Percentiles rank a stretch among this genome's conserved stretches.
These are phyloP conservation scores for Lichina pygmaea DNA, from an alignment of 495 filamentous ascomycete species.

Conservation along the genomic window DNA sequence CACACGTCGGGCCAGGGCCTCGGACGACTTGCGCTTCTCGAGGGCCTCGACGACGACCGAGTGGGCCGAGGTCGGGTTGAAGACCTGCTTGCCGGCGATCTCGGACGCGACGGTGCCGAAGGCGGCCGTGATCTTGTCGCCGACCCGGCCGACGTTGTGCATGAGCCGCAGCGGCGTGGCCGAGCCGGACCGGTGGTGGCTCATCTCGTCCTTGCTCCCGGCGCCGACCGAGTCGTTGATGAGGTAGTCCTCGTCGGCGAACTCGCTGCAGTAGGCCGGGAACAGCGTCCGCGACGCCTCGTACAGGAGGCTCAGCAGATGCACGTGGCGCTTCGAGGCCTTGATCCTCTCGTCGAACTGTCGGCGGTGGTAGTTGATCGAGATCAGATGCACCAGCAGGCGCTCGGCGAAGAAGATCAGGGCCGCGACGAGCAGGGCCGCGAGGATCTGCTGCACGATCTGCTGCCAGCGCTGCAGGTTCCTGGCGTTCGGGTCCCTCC, in stretches of 20 bases:
- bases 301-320: constrained; percentile 57
- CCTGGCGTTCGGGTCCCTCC: constrained; percentile 3
- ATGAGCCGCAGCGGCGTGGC: constrained; percentile 55
- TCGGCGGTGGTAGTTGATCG: constrained; percentile 79
- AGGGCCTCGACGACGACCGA: constrained; percentile 72
- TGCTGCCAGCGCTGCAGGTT: constrained; percentile 22
- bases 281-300: constrained; percentile 73
- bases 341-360: constrained; percentile 77
- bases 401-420: constrained; percentile 62
- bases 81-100: constrained; percentile 80
- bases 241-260: constrained; percentile 67
- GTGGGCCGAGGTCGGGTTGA: constrained; percentile 72
- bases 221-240: constrained; percentile 53
- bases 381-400: constrained; percentile 69
- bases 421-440: constrained; percentile 48
- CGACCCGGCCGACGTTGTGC: constrained; percentile 50
- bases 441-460: constrained; percentile 44
- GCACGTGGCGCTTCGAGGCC: constrained; percentile 60
- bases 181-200: constrained; percentile 24
- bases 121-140: constrained; percentile 70
- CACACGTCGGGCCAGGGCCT: constrained; percentile 70
- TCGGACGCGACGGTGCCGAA: constrained; percentile 90
- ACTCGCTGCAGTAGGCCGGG: constrained; percentile 74
- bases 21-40: constrained; percentile 53
- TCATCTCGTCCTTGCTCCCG: constrained; percentile 16